Percentiles rank a stretch among this genome's conserved stretches.
phyloP scores from a whole-genome alignment of 352 stramenopile genomes.

The Phytophthora boehmeriae region DNA sequence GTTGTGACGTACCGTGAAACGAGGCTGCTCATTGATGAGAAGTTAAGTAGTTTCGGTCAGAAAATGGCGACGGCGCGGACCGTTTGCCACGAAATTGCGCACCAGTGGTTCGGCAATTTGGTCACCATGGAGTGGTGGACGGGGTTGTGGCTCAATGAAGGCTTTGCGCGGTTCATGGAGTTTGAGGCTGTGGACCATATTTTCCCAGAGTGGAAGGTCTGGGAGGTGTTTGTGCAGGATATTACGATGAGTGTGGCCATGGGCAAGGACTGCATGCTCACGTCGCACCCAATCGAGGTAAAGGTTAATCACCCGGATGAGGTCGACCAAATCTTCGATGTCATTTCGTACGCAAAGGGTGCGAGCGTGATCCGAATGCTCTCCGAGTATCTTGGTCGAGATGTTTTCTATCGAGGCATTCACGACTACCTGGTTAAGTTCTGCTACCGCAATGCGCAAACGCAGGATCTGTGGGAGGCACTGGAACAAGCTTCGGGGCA shows the following conservation, averaged over 20 bases:
- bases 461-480: slow-evolving; percentile 94
- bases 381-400: slow-evolving; percentile 73
- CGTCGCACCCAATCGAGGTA: slow-evolving; percentile 95
- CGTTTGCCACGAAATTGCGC: slow-evolving; percentile 97
- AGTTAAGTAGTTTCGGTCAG: slow-evolving; percentile 68
- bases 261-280: slow-evolving; percentile 92
- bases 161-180: slow-evolving; percentile 97
- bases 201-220: slow-evolving; percentile 96
- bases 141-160: slow-evolving; percentile 98
- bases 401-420: slow-evolving; percentile 88
- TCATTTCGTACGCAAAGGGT: slow-evolving; percentile 96
- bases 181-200: slow-evolving; percentile 92
- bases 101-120: slow-evolving; percentile 98
- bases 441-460: slow-evolving; percentile 96
- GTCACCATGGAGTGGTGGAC: slow-evolving; percentile 99
- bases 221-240: slow-evolving; percentile 94
- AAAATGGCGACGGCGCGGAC: slow-evolving; percentile 91
- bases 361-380: slow-evolving; percentile 83
- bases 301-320: slow-evolving; percentile 94
- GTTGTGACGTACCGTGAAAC: slow-evolving; percentile 98
- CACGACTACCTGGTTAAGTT: slow-evolving; percentile 93
- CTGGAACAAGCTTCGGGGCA: slow-evolving; percentile 92
- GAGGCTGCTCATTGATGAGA: slow-evolving; percentile 86
- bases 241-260: slow-evolving; percentile 86
- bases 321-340: slow-evolving; percentile 99